A percentile compares a stretch with the other conserved stretches of the same genome.
Evolutionary conservation across 2,329 filamentous ascomycete species (phyloP).

Genomic region (Fonsecaea monophora): DNA sequence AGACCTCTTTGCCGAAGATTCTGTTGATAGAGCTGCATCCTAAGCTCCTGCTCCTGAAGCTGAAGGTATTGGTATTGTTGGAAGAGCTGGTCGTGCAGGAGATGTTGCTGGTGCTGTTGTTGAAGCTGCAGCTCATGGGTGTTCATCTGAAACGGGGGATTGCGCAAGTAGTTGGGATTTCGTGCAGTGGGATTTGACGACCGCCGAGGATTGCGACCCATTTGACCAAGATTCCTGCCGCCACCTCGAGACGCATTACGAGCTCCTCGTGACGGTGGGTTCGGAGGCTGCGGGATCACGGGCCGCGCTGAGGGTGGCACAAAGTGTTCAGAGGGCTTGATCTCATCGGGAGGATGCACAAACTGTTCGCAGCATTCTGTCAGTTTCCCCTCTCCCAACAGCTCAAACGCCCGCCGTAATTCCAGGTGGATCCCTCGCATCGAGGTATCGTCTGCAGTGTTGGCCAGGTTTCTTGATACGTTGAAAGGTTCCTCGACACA

Average conservation of each 20-base stretch:
- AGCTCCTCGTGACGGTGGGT: constrained; percentile 54
- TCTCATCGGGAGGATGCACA: constrained; percentile 73
- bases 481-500: constrained; percentile 99
- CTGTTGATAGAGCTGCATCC: constrained; percentile 56
- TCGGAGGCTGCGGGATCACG: constrained; percentile 54
- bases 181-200: constrained; percentile 63
- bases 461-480: constrained; percentile 83
- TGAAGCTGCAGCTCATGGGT: constrained; percentile 48
- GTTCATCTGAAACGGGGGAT: constrained; percentile 47
- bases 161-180: constrained; percentile 47
- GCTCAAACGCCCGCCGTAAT: constrained; percentile 83
- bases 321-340: constrained; percentile 38
- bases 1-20: constrained; percentile 43
- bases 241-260: constrained; percentile 58
- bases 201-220: constrained; percentile 59
- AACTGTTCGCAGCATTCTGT: constrained; percentile 86
- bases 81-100: constrained; percentile 57
- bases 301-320: constrained; percentile 61
- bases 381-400: constrained; percentile 79
- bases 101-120: constrained; percentile 55
- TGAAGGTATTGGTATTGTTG: constrained; percentile 59
- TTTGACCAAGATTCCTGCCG: constrained; percentile 54
- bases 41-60: constrained; percentile 58
- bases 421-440: constrained; percentile 91
- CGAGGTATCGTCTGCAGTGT: constrained; percentile 93